Base-by-base conservation (phyloP, 83 land plant species). In the Thuja plicata region DNA sequence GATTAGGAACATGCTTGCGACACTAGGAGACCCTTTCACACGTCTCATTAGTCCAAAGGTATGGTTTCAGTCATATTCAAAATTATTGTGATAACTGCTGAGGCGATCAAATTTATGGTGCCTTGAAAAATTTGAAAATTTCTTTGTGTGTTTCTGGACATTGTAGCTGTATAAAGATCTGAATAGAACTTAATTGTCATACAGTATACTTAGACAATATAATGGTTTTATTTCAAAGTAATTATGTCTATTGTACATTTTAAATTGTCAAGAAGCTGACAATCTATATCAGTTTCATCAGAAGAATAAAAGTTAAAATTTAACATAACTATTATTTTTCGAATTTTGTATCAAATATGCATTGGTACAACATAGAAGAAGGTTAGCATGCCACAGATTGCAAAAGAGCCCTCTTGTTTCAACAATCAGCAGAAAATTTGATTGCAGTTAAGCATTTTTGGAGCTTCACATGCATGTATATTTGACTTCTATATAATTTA, bases 21-120 rank as follows among this genome's bases (percentile, higher is more conserved):
- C 99, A 78, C 93, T 98, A 81, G 99, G 95, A n/a, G 99, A 98
- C 87, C 99, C 99, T 21, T 98, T 96, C 89, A 98, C 99, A 66
- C 93, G 99, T 45, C 92, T 98, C 87, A 93, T 98, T 45, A 97
- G 96, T 87, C 99, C 99, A 43, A 93, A 98, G 97, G 99, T 98
- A 74, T 35, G 54, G 54, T 71, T n/a, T 77, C 86, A 15, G 8
- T 60, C 27, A 46, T 17, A 0, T 83, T 46, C 5, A 30, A 46
- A 48, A 8, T 46, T 83, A 24, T 83, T 83, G 43, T 46, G 15
- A 45, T 24, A 45, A 43, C 46, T 46, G 32, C 10, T 21, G 12
- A 45, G 46, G 54, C 34, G 0, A 83, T 46, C n/a, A 12, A 11
- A 27, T 48, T 82, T n/a, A n/a, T 83, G 54, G 7, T 83, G 37